These are phyloP conservation scores for Fusarium sacchari DNA, from an alignment of 2,329 filamentous ascomycete species.

Conservation along the genomic window DNA sequence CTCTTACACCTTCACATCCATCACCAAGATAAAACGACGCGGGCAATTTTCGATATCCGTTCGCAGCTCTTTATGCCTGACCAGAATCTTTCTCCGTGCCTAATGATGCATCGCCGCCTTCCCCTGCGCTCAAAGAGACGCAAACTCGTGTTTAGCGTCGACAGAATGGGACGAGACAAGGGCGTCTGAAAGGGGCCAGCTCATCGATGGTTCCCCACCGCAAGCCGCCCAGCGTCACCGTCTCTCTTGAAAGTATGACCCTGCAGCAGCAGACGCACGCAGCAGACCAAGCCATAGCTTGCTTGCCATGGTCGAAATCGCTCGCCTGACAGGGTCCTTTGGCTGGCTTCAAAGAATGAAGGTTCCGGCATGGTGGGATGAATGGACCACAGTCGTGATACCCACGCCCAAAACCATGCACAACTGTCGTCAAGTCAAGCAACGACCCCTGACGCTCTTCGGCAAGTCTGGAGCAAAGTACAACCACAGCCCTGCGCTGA, in stretches of 20 bases:
- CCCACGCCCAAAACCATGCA: conserved; percentile 25
- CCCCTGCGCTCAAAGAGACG: conserved; percentile 37
- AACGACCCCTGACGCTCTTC: conserved; percentile 34
- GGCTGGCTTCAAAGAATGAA: conserved; percentile 22
- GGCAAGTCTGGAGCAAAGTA: conserved; percentile 40
- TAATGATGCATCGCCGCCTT: conserved; percentile 45
- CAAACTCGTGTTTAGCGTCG: conserved; percentile 41
- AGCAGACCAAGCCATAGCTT: conserved; percentile 18
- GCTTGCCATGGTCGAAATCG: conserved; percentile 11
- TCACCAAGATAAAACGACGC: conserved; percentile 6
- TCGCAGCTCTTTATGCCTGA: conserved; percentile 39
- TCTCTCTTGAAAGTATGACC: conserved; percentile 40
- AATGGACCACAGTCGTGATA: conserved; percentile 23
- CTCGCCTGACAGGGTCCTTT: conserved; percentile 32
- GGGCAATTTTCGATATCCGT: conserved; percentile 8
- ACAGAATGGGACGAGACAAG: conserved; percentile 44
- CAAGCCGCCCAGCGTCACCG: conserved; percentile 43
- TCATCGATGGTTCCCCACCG: conserved; percentile 45
- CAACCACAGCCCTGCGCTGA: conserved; percentile 40
- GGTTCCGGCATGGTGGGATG: conserved; percentile 29
- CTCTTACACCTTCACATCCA: conserved; percentile 19
- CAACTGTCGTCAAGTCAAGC: conserved; percentile 37
- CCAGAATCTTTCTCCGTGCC: conserved; percentile 35
- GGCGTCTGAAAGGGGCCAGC: conserved; percentile 44
- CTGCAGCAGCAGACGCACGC: conserved; percentile 36